phyloP scores from a whole-genome alignment of 495 filamentous ascomycete genomes.

The Xylaria intraflava region DNA sequence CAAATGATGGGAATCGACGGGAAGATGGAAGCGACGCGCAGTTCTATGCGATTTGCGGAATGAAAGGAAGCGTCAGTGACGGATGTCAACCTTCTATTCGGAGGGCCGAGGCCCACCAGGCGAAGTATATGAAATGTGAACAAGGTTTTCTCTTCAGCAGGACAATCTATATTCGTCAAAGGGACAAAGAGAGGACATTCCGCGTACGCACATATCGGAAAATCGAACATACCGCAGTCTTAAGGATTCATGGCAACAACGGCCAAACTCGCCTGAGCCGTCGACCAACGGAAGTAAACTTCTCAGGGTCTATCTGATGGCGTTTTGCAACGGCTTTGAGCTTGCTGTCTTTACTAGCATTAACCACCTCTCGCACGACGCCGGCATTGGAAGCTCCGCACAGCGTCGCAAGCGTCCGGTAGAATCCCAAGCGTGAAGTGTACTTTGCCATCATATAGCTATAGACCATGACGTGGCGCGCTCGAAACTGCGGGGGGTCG shows the following conservation, averaged over 20 bases:
- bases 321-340: conserved; percentile 41
- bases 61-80: too few species aligned
- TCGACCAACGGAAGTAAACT: conserved; percentile 32
- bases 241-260: conserved; percentile 20
- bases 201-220: too few species aligned
- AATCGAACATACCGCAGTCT: background rate
- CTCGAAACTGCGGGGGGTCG: conserved; percentile 22
- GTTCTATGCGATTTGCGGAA: too few species aligned
- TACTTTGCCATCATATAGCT: conserved; percentile 49
- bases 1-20: too few species aligned
- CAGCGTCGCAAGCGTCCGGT: conserved; percentile 34
- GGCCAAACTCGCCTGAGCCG: conserved; percentile 39
- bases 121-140: too few species aligned
- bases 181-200: too few species aligned
- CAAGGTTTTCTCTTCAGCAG: too few species aligned
- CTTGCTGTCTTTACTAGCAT: conserved; percentile 44
- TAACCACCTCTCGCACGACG: conserved; percentile 43
- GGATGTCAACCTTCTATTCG: too few species aligned
- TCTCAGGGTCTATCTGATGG: conserved; percentile 36
- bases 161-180: too few species aligned
- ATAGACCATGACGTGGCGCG: conserved; percentile 29
- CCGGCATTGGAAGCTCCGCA: conserved; percentile 25
- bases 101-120: too few species aligned
- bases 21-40: too few species aligned
- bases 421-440: conserved; percentile 46